These are phyloP conservation scores for Agrostemma githago DNA, from an alignment of 148 eudicot species.

Conservation along the genomic window DNA sequence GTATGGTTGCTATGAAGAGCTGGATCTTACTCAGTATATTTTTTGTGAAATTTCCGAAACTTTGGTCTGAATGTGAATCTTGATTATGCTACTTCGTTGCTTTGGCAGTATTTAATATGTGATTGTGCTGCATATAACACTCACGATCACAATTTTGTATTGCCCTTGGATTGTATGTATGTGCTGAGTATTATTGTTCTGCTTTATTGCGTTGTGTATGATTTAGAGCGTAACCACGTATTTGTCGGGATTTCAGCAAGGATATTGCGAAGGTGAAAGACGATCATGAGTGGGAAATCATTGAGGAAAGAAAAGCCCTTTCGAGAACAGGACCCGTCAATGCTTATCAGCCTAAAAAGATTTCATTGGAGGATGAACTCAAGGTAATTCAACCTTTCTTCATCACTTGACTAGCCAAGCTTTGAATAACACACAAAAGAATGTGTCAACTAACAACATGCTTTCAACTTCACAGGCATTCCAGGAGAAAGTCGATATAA, in stretches of 20 bases:
- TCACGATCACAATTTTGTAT: not conserved
- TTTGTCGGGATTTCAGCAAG: constrained; percentile 47
- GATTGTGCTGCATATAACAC: not conserved
- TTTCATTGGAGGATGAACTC: constrained; percentile 78
- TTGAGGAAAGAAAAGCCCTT: constrained; percentile 77
- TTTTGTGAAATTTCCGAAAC: not conserved
- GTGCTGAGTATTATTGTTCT: not conserved
- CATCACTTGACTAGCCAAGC: not conserved
- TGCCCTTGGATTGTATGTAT: not conserved
- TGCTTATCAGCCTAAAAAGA: constrained; percentile 81
- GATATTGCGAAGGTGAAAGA: constrained; percentile 91
- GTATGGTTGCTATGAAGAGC: not conserved
- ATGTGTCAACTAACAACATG: not conserved
- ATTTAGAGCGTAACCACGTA: not conserved
- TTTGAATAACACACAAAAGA: not conserved
- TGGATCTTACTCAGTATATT: not conserved
- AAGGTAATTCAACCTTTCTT: constrained; percentile 39
- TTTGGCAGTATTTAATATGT: not conserved
- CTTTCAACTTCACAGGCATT: constrained; percentile 48
- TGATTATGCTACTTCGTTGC: not conserved
- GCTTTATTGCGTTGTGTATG: not conserved
- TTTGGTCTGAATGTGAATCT: not conserved
- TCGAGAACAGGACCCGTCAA: constrained; percentile 79
- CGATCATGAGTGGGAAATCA: constrained; percentile 96
- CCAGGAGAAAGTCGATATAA: constrained; percentile 69